Evolutionary conservation across 441 rosid species (phyloP).

Genomic region (Pelargonium cotyledonis): DNA sequence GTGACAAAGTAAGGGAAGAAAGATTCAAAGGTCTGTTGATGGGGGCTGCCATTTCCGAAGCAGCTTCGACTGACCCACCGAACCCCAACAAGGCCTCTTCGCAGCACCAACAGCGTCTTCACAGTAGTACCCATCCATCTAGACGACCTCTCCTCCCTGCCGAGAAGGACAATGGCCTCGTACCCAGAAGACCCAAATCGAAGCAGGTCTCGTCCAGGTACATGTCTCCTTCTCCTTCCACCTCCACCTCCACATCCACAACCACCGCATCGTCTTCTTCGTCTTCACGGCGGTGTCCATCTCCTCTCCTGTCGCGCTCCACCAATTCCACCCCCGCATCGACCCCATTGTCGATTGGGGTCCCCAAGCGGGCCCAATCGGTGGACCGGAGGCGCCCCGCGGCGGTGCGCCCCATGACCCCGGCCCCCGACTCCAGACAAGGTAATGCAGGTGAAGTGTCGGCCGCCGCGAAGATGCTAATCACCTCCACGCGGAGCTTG

Average conservation of each 20-base stretch:
- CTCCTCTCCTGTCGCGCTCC: conserved; percentile 3
- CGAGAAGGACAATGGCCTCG: background rate
- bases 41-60: conserved; percentile 59
- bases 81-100: background rate
- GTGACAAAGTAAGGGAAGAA: conserved; percentile 39
- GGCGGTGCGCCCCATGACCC: conserved; percentile 19
- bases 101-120: background rate
- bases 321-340: conserved; percentile 28
- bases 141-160: background rate
- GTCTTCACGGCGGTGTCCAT: conserved; percentile 21
- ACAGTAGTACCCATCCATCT: background rate
- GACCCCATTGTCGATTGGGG: conserved; percentile 51
- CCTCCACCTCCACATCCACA: conserved; percentile 37
- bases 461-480: conserved; percentile 47
- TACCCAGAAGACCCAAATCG: conserved; percentile 44
- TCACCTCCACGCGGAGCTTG: conserved; percentile 56
- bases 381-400: conserved; percentile 17
- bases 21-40: conserved; percentile 27
- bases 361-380: conserved; percentile 52
- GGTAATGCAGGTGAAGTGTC: conserved; percentile 36
- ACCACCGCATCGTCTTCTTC: conserved; percentile 34
- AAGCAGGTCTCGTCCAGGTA: conserved; percentile 71
- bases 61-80: conserved; percentile 24
- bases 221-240: conserved; percentile 72
- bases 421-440: conserved; percentile 24